Evolutionary conservation across 352 stramenopile genomes (phyloP).

Genomic region (Phytophthora constricta): DNA sequence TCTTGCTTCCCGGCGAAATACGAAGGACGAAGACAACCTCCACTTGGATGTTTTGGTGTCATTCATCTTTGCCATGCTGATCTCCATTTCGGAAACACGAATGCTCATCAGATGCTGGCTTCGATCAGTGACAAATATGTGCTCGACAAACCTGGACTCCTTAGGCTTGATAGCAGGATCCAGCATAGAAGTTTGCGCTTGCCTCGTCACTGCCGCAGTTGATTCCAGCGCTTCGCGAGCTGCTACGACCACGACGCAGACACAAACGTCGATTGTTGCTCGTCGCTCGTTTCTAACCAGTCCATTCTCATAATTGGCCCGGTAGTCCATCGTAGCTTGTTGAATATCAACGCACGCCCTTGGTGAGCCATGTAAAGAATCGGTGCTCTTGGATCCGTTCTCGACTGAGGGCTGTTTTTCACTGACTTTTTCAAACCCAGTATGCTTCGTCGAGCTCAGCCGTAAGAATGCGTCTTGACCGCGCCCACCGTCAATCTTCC

Average conservation of each 20-base stretch:
- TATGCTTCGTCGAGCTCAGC: constrained; percentile 73
- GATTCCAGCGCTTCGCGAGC: constrained; percentile 35
- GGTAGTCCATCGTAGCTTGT: constrained; percentile 35
- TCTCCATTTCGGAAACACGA: constrained; percentile 44
- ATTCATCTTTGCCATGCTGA: constrained; percentile 31
- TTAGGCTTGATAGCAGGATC: constrained; percentile 34
- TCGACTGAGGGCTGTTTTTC: constrained; percentile 8
- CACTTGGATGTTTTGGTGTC: constrained; percentile 10
- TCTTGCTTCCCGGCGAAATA: constrained; percentile 59
- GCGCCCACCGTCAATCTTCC: constrained; percentile 57
- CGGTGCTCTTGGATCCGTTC: too few relatives aligned
- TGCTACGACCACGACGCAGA: constrained; percentile 52
- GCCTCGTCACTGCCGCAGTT: constrained; percentile 26
- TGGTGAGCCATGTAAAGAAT: background rate
- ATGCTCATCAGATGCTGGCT: constrained; percentile 65
- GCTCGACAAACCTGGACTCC: constrained; percentile 45
- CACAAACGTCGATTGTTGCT: constrained; percentile 55
- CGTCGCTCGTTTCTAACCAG: constrained; percentile 33
- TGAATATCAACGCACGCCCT: constrained; percentile 34
- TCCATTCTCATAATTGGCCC: constrained; percentile 32
- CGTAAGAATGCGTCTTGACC: constrained; percentile 52
- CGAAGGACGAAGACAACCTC: constrained; percentile 32
- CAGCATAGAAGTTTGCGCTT: constrained; percentile 27
- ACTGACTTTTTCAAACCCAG: constrained; percentile 42
- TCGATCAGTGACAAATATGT: constrained; percentile 66